Conservation (phyloP, 306 rosid genomes). For the Gastrolobium bilobum region DNA sequence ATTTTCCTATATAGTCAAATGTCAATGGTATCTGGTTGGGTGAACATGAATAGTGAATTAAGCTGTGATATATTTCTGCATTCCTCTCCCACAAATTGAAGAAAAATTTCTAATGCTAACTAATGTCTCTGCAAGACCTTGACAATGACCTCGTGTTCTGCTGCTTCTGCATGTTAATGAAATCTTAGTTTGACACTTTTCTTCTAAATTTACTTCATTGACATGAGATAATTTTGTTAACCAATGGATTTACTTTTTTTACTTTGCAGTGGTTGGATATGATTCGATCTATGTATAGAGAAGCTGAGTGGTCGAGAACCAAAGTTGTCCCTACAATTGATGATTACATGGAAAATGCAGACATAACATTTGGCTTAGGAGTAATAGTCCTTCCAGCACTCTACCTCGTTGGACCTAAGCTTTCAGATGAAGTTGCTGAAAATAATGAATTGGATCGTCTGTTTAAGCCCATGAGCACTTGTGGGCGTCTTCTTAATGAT, state of each 20-base stretch:
- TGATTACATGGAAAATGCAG: slow-evolving; percentile 79
- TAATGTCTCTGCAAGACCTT: neutral
- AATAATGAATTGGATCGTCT: slow-evolving; percentile 60
- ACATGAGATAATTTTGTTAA: slow-evolving; percentile 19
- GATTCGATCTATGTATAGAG: slow-evolving; percentile 74
- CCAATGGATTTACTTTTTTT: slow-evolving; percentile 28
- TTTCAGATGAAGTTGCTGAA: slow-evolving; percentile 55
- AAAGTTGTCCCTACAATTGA: slow-evolving; percentile 67
- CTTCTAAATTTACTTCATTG: neutral
- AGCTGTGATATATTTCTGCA: neutral
- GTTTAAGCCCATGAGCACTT: slow-evolving; percentile 68
- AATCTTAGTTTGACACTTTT: slow-evolving; percentile 2
- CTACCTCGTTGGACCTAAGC: slow-evolving; percentile 81
- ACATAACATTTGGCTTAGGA: slow-evolving; percentile 75
- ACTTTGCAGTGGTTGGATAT: slow-evolving; percentile 77
- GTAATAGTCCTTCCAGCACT: slow-evolving; percentile 84
- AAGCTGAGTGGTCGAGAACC: slow-evolving; percentile 73
- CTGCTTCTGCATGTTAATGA: neutral
- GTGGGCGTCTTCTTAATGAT: slow-evolving; percentile 83
- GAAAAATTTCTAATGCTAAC: slow-evolving; percentile 11
- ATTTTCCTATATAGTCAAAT: slow-evolving; percentile 4
- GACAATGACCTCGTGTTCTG: no score
- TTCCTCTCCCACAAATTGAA: neutral
- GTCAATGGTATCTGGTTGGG: neutral
- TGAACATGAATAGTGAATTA: neutral